A percentile compares a stretch with the other conserved stretches of the same genome.
Conservation (phyloP, 1,284 basidiomycete genomes). For the Trichosporon sp. region DNA sequence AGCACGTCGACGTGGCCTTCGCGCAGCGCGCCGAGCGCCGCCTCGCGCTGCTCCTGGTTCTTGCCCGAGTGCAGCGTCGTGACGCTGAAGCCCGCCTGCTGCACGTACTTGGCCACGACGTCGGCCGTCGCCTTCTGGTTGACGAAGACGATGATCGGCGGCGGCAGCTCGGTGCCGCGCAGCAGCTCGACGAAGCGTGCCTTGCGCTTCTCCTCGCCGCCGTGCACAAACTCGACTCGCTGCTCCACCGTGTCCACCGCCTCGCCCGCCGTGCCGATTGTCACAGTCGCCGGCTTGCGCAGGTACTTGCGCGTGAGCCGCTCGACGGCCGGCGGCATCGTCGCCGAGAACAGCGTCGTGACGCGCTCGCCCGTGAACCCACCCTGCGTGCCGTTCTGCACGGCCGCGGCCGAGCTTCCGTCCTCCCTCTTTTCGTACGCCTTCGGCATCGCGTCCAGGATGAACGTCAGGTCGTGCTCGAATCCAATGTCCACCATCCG, state of each 20-base stretch:
- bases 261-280: constrained; percentile 94
- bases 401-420: constrained; percentile 59
- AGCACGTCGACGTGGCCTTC: constrained; percentile 77
- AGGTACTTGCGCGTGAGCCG: constrained; percentile 90
- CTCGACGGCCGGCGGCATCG: constrained; percentile 96
- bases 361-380: constrained; percentile 65
- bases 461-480: constrained; percentile 89
- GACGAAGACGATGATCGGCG: constrained; percentile 98
- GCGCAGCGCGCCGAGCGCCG: constrained; percentile 77
- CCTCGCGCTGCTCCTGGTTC: constrained; percentile 94
- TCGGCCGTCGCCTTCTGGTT: constrained; percentile 99
- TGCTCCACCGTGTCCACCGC: constrained; percentile 98
- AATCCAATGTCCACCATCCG: constrained; percentile 98
- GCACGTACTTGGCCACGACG: constrained; percentile 86
- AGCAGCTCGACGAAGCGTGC: constrained; percentile 81
- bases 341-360: constrained; percentile 92
- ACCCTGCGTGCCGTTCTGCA: constrained; percentile 31
- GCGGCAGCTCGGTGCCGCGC: constrained; percentile 69
- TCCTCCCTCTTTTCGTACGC: constrained; percentile 70
- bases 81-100: constrained; percentile 73
- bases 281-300: constrained; percentile 85
- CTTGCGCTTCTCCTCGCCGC: constrained; percentile 82
- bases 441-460: constrained; percentile 84
- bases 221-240: constrained; percentile 83
- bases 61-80: constrained; percentile 94